Conservation (phyloP, 192 early-diverging fungal genomes). For the Coemansia sp. region DNA sequence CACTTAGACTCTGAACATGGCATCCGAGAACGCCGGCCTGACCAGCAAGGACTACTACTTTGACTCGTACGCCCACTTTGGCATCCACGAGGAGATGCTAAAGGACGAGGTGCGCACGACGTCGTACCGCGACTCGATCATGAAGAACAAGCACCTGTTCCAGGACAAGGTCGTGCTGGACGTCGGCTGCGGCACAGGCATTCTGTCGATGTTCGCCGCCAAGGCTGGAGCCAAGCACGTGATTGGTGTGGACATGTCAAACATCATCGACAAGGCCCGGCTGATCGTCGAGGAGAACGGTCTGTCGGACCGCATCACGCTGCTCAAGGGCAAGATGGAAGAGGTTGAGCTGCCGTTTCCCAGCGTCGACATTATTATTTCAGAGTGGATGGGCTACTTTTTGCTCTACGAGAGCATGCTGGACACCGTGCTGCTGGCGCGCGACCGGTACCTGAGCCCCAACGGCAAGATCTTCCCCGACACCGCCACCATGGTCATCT, state of each 20-base stretch:
- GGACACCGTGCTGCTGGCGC: constrained; percentile 96
- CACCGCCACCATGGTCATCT: constrained; percentile 82
- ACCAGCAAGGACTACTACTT: constrained; percentile 89
- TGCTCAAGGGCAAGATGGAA: constrained; percentile 97
- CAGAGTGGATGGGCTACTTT: constrained; percentile 99
- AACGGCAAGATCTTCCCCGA: constrained; percentile 89
- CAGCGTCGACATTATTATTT: constrained; percentile 98
- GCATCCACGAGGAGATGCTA: constrained; percentile 95
- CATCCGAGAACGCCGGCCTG: constrained; percentile 23
- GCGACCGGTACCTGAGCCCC: constrained; percentile 89
- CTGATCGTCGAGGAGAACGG: constrained; percentile 94
- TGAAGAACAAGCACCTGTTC: constrained; percentile 95
- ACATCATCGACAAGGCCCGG: constrained; percentile 95
- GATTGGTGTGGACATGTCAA: constrained; percentile 95
- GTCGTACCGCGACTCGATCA: constrained; percentile 90
- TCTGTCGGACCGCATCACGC: constrained; percentile 79
- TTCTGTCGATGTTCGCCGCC: constrained; percentile 99
- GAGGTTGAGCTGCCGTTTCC: constrained; percentile 90
- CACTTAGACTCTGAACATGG: constrained; percentile 10
- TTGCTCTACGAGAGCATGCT: constrained; percentile 99
- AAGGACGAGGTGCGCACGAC: constrained; percentile 96
- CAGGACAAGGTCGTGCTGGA: constrained; percentile 96
- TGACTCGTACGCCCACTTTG: constrained; percentile 97
- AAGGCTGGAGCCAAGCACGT: constrained; percentile 94
- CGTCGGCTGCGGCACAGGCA: constrained; percentile 99